A percentile compares a stretch with the other conserved stretches of the same genome.
phyloP scores from a whole-genome alignment of 768 basidiomycete species.

The Clitopilus passeckerianus region DNA sequence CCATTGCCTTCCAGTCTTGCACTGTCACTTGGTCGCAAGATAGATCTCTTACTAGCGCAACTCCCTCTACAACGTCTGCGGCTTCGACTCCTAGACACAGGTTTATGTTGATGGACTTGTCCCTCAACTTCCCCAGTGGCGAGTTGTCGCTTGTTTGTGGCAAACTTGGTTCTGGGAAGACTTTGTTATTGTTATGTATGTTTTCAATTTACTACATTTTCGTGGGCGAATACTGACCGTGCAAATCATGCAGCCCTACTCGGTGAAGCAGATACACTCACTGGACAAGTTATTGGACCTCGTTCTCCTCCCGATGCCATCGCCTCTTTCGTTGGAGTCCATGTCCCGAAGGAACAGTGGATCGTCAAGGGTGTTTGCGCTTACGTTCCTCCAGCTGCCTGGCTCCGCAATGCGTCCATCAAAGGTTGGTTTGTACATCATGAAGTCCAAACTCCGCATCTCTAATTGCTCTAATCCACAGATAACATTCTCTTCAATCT shows the following conservation, averaged over 20 bases:
- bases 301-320: conserved; percentile 80
- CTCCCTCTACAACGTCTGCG: conserved; percentile 35
- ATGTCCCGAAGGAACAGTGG: conserved; percentile 59
- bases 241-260: conserved; percentile 50
- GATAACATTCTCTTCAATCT: conserved; percentile 70
- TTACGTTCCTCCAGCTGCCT: conserved; percentile 78
- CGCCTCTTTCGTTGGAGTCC: conserved; percentile 46
- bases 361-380: conserved; percentile 74
- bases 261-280: conserved; percentile 81
- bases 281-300: conserved; percentile 79
- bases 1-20: conserved; percentile 75
- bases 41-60: conserved; percentile 37
- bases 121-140: conserved; percentile 71
- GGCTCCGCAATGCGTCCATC: conserved; percentile 72
- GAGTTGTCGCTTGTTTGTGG: conserved; percentile 84
- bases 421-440: conserved; percentile 25
- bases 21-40: conserved; percentile 92
- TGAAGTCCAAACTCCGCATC: neutral
- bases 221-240: conserved; percentile 6
- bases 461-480: conserved; percentile 9
- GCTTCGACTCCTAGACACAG: conserved; percentile 72
- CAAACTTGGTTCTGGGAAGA: conserved; percentile 87
- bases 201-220: neutral
- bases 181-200: conserved; percentile 67
- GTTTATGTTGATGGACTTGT: conserved; percentile 78